Percentiles rank a stretch among this genome's conserved stretches.
These are phyloP conservation scores for Cystobasidium onofrii DNA, from an alignment of 768 basidiomycete genomes.

Conservation along the genomic window DNA sequence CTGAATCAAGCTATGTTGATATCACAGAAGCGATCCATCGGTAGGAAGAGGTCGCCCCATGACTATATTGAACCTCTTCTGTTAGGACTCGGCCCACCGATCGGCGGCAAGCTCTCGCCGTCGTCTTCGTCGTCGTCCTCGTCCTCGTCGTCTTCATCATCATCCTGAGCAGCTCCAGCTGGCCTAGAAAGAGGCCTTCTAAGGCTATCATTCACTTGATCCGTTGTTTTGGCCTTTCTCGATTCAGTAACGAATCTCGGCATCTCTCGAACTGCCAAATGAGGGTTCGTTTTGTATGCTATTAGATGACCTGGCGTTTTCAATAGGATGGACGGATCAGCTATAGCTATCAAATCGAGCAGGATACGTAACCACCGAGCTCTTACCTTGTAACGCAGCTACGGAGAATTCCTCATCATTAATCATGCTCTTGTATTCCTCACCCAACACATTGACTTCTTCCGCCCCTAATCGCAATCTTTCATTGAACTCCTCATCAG, in stretches of 20 bases:
- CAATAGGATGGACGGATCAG: too few relatives aligned
- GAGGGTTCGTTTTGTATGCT: background rate
- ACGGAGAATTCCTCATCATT: constrained; percentile 10
- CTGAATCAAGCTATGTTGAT: too few relatives aligned
- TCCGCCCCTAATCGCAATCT: background rate
- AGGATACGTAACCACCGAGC: too few relatives aligned
- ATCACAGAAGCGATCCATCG: too few relatives aligned
- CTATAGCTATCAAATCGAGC: too few relatives aligned
- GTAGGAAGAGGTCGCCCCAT: too few relatives aligned
- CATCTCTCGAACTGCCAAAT: background rate
- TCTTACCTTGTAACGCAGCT: constrained; percentile 17
- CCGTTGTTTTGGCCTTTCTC: background rate
- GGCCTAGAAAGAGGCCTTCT: background rate
- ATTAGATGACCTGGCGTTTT: constrained; percentile 5
- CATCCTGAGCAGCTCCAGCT: too few relatives aligned
- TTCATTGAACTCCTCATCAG: background rate
- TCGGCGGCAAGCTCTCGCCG: too few relatives aligned
- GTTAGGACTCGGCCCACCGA: too few relatives aligned
- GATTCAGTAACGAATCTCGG: background rate
- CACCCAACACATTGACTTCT: background rate
- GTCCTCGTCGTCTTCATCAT: too few relatives aligned
- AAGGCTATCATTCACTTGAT: background rate
- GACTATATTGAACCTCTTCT: too few relatives aligned
- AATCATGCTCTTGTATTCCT: background rate
- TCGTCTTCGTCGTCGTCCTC: too few relatives aligned